Evolutionary conservation across 2,329 filamentous ascomycete species (phyloP).

Genomic region (Cryphonectria japonica): DNA sequence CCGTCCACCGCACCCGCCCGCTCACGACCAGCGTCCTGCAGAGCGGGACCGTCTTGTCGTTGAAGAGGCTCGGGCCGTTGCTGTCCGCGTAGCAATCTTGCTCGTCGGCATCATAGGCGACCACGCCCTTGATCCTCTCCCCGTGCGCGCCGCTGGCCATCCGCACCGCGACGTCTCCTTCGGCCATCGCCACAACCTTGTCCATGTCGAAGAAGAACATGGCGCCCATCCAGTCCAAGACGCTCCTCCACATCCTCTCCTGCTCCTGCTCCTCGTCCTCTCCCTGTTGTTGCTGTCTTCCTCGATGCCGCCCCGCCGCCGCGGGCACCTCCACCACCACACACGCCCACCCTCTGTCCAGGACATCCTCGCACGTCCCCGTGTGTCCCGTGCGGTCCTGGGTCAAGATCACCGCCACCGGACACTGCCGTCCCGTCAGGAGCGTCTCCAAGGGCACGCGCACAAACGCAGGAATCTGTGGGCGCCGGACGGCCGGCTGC

Average conservation of each 20-base stretch:
- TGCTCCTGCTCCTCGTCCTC: slow-evolving; percentile 61
- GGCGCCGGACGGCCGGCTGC: not conserved
- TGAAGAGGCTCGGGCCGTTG: not conserved
- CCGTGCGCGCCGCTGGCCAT: slow-evolving; percentile 13
- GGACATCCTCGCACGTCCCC: slow-evolving; percentile 62
- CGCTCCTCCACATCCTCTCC: slow-evolving; percentile 63
- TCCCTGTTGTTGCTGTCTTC: slow-evolving; percentile 33
- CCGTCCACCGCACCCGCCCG: not conserved
- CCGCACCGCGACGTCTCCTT: not conserved
- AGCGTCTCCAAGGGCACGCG: slow-evolving; percentile 54
- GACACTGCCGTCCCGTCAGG: slow-evolving; percentile 38
- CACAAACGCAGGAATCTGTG: slow-evolving; percentile 65
- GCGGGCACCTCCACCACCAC: slow-evolving; percentile 68
- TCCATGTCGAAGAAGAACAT: slow-evolving; percentile 58
- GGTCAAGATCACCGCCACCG: slow-evolving; percentile 60
- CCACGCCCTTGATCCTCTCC: slow-evolving; percentile 15
- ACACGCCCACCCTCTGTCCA: slow-evolving; percentile 64
- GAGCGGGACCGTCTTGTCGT: not conserved
- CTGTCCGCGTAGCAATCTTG: not conserved
- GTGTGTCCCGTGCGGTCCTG: slow-evolving; percentile 68
- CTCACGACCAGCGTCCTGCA: slow-evolving; percentile 20
- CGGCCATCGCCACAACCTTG: slow-evolving; percentile 61
- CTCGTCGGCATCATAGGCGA: slow-evolving; percentile 11
- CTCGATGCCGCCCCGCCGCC: slow-evolving; percentile 47
- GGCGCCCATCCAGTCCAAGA: slow-evolving; percentile 61